Base-by-base conservation (phyloP, 108 stramenopile genomes). In the Skeletonema tropicum region DNA sequence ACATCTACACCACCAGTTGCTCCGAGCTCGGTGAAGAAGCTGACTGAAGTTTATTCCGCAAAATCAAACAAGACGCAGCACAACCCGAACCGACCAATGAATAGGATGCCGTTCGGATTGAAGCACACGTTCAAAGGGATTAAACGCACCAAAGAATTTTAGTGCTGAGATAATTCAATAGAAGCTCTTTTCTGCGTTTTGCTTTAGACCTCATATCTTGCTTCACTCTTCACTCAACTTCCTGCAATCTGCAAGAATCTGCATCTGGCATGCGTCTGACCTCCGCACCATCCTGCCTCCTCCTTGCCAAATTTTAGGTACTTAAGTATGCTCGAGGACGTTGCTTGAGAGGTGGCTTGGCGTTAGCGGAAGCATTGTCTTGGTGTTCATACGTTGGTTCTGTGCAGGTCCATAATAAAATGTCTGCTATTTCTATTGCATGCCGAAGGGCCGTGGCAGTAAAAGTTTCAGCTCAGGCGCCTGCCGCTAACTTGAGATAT, bases 61-160 rank as follows among this genome's bases (percentile, higher is more conserved):
- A 55, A 23, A 55, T 23, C 19, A 55, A 23, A 55, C 2, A 23
- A 55, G 19, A 55, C 21, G 10, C 21, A 10, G 9, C 19, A 23
- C 6, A 23, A 2, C 21, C 52, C 52, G 9, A 55, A 55, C 2
- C 52, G 52, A 49, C 48, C 48, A 19, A 5, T 48, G 48, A 49
- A 3, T 49, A 49, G 2, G 52, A 55, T 23, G 42, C 15, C 39
- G 11, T 41, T 45, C n/a, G 42, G 42, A 21, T 55, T 55, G 52
- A 55, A 55, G 52, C 52, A 55, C 5, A 55, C 52, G 9, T 23
- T 55, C 52, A 55, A 55, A 23, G 52, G 52, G 23, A 55, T 55
- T 7, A 15, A 55, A 25, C 52, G 52, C 23, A 55, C 6, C 52
- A 55, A 55, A n/a, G 23, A 55, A 23, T 10, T 9, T 45, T 35